Conservation (phyloP, 2,329 filamentous ascomycete genomes). For the Fusarium siculi region DNA sequence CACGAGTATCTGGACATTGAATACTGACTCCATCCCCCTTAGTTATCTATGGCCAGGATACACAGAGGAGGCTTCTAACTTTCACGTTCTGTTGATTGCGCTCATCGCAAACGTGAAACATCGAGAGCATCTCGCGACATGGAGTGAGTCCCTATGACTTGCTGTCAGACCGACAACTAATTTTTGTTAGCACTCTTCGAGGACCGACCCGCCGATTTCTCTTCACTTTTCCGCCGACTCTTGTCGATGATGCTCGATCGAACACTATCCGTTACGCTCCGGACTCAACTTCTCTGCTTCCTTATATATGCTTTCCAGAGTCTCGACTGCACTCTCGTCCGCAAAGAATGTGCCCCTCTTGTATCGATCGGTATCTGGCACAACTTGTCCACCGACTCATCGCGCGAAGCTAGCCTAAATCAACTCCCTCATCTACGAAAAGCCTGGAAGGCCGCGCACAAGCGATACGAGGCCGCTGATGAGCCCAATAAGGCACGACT, state of each 20-base stretch:
- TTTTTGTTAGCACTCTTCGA: conserved; percentile 74
- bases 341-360: conserved; percentile 95
- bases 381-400: conserved; percentile 81
- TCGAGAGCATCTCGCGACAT: conserved; percentile 86
- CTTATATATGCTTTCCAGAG: conserved; percentile 94
- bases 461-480: conserved; percentile 89
- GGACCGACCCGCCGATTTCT: conserved; percentile 83
- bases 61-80: conserved; percentile 86
- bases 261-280: conserved; percentile 72
- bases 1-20: conserved; percentile 10
- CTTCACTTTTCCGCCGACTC: conserved; percentile 86
- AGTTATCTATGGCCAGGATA: conserved; percentile 97
- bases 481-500: conserved; percentile 80
- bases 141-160: conserved; percentile 66
- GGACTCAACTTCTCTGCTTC: conserved; percentile 88
- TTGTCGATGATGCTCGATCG: conserved; percentile 85
- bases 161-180: conserved; percentile 29
- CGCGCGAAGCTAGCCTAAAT: conserved; percentile 78
- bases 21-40: conserved; percentile 37
- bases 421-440: conserved; percentile 82
- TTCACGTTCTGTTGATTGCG: conserved; percentile 88
- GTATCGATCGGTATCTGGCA: conserved; percentile 98
- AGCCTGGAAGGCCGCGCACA: conserved; percentile 87
- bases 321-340: conserved; percentile 85
- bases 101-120: conserved; percentile 89